These are phyloP conservation scores for Gymnopilus dilepis DNA, from an alignment of 768 basidiomycete species.

Conservation along the genomic window DNA sequence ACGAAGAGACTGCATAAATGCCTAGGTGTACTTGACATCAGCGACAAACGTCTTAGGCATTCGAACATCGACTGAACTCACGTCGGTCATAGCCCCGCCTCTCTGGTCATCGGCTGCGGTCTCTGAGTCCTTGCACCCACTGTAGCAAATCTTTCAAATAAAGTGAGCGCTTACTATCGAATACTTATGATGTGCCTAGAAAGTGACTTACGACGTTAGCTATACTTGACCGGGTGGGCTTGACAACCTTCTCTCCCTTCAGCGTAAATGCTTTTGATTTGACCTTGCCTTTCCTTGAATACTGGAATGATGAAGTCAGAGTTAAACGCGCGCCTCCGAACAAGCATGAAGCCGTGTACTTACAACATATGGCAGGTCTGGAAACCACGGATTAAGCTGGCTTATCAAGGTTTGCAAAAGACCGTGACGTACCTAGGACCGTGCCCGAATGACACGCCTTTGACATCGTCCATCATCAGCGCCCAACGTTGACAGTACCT, in stretches of 20 bases:
- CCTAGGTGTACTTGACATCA: too few species aligned
- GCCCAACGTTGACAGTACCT: not conserved
- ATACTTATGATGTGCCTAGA: too few species aligned
- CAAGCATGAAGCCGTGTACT: conserved; percentile 12
- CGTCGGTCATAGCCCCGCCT: not conserved
- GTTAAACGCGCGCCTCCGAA: too few species aligned
- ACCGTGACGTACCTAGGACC: conserved; percentile 73
- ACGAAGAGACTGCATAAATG: too few species aligned
- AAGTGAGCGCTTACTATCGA: too few species aligned
- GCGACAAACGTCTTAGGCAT: too few species aligned
- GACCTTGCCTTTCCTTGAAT: conserved; percentile 93
- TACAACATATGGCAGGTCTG: conserved; percentile 74
- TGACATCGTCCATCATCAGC: not conserved
- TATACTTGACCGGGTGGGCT: conserved; percentile 17
- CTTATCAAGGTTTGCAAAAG: not conserved
- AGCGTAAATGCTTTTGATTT: conserved; percentile 98
- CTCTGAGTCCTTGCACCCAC: not conserved
- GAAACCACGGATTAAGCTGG: too few species aligned
- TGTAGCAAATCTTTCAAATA: not conserved
- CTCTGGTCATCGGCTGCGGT: not conserved
- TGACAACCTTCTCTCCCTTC: too few species aligned
- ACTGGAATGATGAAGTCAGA: too few species aligned
- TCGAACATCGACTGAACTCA: too few species aligned
- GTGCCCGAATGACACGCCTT: conserved; percentile 91
- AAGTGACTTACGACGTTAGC: not conserved